Percentiles rank a stretch among this genome's conserved stretches.
Conservation (phyloP, 2,329 filamentous ascomycete species). For the Sclerotinia subarctica region DNA sequence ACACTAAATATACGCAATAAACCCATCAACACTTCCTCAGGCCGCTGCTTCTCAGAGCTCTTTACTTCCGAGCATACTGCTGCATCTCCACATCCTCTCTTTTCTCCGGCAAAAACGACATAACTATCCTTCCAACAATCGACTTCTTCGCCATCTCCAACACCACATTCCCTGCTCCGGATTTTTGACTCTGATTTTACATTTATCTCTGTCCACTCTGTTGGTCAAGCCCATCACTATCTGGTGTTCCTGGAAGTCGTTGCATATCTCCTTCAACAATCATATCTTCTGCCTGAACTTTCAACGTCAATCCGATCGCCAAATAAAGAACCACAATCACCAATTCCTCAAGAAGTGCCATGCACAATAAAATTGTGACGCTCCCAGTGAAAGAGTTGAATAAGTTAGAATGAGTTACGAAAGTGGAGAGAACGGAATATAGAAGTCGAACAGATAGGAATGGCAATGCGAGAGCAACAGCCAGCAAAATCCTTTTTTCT, state of each 20-base stretch:
- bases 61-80: background rate
- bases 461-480: slow-evolving; percentile 45
- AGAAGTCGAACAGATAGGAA: slow-evolving; percentile 50
- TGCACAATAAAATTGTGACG: slow-evolving; percentile 43
- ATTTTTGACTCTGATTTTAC: slow-evolving; percentile 11
- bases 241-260: background rate
- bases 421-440: slow-evolving; percentile 47
- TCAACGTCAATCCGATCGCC: slow-evolving; percentile 42
- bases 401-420: slow-evolving; percentile 39
- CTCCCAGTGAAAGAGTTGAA: slow-evolving; percentile 46
- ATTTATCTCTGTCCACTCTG: background rate
- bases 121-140: slow-evolving; percentile 34
- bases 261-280: background rate
- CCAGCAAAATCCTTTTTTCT: slow-evolving; percentile 47
- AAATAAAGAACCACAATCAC: slow-evolving; percentile 45
- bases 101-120: slow-evolving; percentile 15
- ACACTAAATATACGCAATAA: background rate
- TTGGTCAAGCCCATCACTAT: background rate
- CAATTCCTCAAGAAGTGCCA: slow-evolving; percentile 52
- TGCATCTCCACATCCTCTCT: slow-evolving; percentile 16
- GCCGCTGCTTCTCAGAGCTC: background rate
- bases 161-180: slow-evolving; percentile 14
- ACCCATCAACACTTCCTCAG: background rate
- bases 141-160: slow-evolving; percentile 32
- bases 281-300: slow-evolving; percentile 26